Percentiles rank a stretch among this genome's conserved stretches.
Evolutionary conservation across 495 filamentous ascomycete genomes (phyloP).

Genomic region (Penicillium maclennaniae): DNA sequence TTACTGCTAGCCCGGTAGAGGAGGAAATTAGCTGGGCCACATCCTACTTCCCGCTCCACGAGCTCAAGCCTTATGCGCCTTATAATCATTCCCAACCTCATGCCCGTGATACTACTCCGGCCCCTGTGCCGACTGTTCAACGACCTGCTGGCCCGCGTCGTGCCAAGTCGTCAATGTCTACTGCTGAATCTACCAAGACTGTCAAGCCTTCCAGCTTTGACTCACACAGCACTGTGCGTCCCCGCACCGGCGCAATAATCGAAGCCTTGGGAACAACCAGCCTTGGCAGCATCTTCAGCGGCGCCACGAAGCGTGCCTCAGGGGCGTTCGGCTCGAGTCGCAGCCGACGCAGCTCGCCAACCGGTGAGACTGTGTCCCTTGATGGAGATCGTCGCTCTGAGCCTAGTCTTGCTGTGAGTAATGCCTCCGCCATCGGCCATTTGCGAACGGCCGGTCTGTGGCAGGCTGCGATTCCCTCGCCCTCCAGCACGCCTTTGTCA

Average conservation of each 20-base stretch:
- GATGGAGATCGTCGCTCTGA: conserved; percentile 61
- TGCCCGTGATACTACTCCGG: conserved; percentile 25
- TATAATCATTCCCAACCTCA: too few relatives aligned
- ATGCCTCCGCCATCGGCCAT: conserved; percentile 59
- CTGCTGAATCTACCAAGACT: conserved; percentile 59
- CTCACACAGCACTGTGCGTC: conserved; percentile 27
- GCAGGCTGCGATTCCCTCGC: conserved; percentile 26
- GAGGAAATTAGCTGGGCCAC: conserved; percentile 31
- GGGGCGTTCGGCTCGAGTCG: conserved; percentile 47
- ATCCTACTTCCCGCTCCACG: conserved; percentile 38
- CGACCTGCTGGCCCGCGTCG: conserved; percentile 48
- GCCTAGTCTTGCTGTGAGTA: conserved; percentile 59
- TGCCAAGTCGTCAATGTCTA: conserved; percentile 56
- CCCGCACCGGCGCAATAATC: conserved; percentile 41
- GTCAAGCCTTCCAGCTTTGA: conserved; percentile 43
- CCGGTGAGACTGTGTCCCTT: conserved; percentile 54
- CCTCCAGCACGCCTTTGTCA: conserved; percentile 12
- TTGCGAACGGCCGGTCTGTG: conserved; percentile 49
- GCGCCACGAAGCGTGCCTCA: conserved; percentile 48
- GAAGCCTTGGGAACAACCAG: conserved; percentile 47
- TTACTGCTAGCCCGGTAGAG: conserved; percentile 66
- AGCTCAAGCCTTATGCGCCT: conserved; percentile 20
- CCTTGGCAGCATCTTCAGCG: conserved; percentile 55
- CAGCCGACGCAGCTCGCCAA: conserved; percentile 47
- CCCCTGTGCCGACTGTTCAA: conserved; percentile 31